A percentile compares a stretch with the other conserved stretches of the same genome.
Conservation (phyloP, 331 rosid species). For the Cydonia oblonga region DNA sequence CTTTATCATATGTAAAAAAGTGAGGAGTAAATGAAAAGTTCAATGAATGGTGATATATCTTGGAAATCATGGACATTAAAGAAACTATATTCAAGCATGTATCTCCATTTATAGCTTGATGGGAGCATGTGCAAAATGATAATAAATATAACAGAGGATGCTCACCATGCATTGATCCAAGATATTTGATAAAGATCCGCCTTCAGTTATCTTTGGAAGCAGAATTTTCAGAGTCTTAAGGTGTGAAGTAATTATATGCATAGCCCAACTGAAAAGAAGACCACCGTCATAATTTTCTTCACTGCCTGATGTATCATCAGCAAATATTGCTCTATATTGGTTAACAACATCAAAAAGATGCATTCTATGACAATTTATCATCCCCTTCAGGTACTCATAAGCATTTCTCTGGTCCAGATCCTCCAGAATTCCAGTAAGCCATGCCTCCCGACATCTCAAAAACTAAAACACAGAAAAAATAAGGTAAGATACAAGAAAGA, state of each 20-base stretch:
- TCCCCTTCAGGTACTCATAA: slow-evolving; percentile 81
- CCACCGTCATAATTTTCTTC: slow-evolving; percentile 97
- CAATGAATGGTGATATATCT: not conserved
- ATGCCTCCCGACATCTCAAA: slow-evolving; percentile 92
- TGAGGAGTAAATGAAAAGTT: not conserved
- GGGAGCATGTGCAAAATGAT: not conserved
- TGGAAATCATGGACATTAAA: not conserved
- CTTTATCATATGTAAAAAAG: not conserved
- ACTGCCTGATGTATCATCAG: slow-evolving; percentile 94
- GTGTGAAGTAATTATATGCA: slow-evolving; percentile 91
- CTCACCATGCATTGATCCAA: slow-evolving; percentile 98
- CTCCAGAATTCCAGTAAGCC: slow-evolving; percentile 94
- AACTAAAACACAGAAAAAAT: slow-evolving; percentile 38
- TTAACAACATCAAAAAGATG: slow-evolving; percentile 98
- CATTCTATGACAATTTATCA: slow-evolving; percentile 89
- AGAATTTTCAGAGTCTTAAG: slow-evolving; percentile 72
- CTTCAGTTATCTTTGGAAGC: slow-evolving; percentile 98
- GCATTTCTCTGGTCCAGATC: slow-evolving; percentile 85
- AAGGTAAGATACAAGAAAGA: slow-evolving; percentile 13
- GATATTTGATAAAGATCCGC: slow-evolving; percentile 90
- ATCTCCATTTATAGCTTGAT: not conserved
- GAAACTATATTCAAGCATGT: not conserved
- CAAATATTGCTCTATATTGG: slow-evolving; percentile 96
- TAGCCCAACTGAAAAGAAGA: slow-evolving; percentile 97
- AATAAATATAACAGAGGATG: not conserved